Evolutionary conservation across 2,329 filamentous ascomycete genomes (phyloP).

Genomic region (Phialemonium atrogriseum): DNA sequence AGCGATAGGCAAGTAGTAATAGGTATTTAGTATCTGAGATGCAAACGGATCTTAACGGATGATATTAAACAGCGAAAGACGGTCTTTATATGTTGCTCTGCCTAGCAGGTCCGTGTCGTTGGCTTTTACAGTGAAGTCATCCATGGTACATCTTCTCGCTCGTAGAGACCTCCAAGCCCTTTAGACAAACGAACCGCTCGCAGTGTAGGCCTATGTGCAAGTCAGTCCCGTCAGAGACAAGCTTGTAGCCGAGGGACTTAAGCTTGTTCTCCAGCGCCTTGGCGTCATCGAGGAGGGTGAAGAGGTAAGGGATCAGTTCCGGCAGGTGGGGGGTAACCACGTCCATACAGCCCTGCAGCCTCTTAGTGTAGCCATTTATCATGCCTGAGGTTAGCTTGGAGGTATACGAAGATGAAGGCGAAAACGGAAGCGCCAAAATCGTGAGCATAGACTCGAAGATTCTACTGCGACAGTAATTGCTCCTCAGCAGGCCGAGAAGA

Average conservation of each 20-base stretch:
- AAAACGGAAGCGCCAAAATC: conserved; percentile 88
- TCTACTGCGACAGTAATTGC: conserved; percentile 50
- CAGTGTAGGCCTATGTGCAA: conserved; percentile 98
- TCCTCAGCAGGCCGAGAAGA: conserved; percentile 64
- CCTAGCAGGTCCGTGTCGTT: too few species aligned
- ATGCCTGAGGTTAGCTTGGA: conserved; percentile 83
- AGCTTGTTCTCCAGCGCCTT: conserved; percentile 83
- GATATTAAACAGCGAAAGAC: too few species aligned
- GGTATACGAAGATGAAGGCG: conserved; percentile 81
- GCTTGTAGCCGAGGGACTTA: conserved; percentile 83
- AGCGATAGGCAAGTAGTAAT: too few species aligned
- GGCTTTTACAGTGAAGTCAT: too few species aligned
- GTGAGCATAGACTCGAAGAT: conserved; percentile 72
- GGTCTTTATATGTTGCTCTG: too few species aligned
- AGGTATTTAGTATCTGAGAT: too few species aligned
- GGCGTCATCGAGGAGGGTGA: conserved; percentile 72
- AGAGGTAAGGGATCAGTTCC: conserved; percentile 82
- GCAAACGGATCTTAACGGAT: too few species aligned
- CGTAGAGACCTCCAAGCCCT: too few species aligned
- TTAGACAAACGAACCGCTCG: too few species aligned
- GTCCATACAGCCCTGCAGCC: conserved; percentile 87
- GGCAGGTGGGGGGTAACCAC: conserved; percentile 86
- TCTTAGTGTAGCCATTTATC: conserved; percentile 87
- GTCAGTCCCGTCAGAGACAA: conserved; percentile 93
- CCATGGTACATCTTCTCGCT: too few species aligned